Evolutionary conservation across 306 rosid genomes (phyloP).

Genomic region (Vigna reflexopilosa): DNA sequence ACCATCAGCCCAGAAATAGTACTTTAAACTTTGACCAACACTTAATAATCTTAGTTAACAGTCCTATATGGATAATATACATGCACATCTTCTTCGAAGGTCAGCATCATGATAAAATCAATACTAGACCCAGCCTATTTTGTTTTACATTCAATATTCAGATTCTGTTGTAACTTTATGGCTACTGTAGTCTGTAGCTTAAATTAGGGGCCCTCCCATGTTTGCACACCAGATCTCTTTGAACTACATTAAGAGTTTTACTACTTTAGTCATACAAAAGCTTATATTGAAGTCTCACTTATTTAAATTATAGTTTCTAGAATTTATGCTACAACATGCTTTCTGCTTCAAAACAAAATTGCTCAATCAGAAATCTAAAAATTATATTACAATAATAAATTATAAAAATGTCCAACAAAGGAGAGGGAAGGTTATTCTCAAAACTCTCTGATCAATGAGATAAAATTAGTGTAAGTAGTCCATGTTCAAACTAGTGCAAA

Average conservation of each 20-base stretch:
- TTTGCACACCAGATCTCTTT: too few species aligned
- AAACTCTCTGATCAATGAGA: slow-evolving; percentile 16
- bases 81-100: too few species aligned
- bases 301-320: slow-evolving; percentile 17
- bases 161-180: too few species aligned
- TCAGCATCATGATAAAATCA: too few species aligned
- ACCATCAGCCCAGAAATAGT: not conserved
- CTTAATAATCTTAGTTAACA: not conserved
- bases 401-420: slow-evolving; percentile 1
- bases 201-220: too few species aligned
- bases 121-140: too few species aligned
- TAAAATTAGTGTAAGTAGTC: slow-evolving; percentile 24
- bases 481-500: slow-evolving; percentile 16
- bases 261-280: too few species aligned
- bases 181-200: too few species aligned
- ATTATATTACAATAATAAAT: slow-evolving; percentile 4
- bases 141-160: too few species aligned
- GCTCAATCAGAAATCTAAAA: slow-evolving; percentile 12
- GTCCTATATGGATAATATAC: too few species aligned
- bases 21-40: not conserved
- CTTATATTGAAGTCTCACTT: slow-evolving; percentile 3
- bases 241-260: too few species aligned
- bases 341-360: not conserved
- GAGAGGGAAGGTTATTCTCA: slow-evolving; percentile 7
- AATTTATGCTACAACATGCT: slow-evolving; percentile 14